A percentile compares a stretch with the other conserved stretches of the same genome.
These are phyloP conservation scores for Candida oleophila DNA, from an alignment of 805 yeast genomes.

Conservation along the genomic window DNA sequence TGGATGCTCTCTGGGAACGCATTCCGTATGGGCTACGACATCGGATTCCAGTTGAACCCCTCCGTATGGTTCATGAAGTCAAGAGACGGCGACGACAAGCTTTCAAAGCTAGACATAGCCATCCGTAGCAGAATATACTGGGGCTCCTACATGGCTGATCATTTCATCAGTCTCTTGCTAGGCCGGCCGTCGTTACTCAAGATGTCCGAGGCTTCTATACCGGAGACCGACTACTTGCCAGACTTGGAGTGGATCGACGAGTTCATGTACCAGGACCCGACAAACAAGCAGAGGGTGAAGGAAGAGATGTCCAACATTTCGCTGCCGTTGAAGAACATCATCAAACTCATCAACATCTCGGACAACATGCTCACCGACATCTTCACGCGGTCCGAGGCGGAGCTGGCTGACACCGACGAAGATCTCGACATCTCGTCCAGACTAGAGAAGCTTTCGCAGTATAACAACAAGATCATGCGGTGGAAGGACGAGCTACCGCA, in stretches of 20 bases:
- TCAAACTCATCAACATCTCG: constrained; percentile 42
- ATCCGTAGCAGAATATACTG: constrained; percentile 62
- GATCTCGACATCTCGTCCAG: constrained; percentile 44
- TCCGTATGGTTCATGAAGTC: constrained; percentile 54
- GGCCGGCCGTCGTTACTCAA: constrained; percentile 60
- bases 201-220: constrained; percentile 57
- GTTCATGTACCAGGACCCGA: constrained; percentile 39
- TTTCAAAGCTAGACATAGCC: constrained; percentile 51
- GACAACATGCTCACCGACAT: constrained; percentile 47
- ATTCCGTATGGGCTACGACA: constrained; percentile 61
- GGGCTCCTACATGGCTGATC: constrained; percentile 68
- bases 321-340: constrained; percentile 42
- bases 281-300: constrained; percentile 14
- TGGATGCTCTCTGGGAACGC: constrained; percentile 67
- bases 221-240: constrained; percentile 58
- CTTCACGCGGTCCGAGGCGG: constrained; percentile 36
- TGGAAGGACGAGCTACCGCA: constrained; percentile 54
- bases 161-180: constrained; percentile 55
- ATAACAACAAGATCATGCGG: constrained; percentile 47
- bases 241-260: constrained; percentile 65
- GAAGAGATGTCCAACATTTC: constrained; percentile 35
- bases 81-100: constrained; percentile 24
- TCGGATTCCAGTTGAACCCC: constrained; percentile 64
- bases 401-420: constrained; percentile 24
- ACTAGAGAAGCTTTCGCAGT: constrained; percentile 38